Base-by-base conservation (phyloP, 139 green algal genomes). In the Pleodorina starrii region DNA sequence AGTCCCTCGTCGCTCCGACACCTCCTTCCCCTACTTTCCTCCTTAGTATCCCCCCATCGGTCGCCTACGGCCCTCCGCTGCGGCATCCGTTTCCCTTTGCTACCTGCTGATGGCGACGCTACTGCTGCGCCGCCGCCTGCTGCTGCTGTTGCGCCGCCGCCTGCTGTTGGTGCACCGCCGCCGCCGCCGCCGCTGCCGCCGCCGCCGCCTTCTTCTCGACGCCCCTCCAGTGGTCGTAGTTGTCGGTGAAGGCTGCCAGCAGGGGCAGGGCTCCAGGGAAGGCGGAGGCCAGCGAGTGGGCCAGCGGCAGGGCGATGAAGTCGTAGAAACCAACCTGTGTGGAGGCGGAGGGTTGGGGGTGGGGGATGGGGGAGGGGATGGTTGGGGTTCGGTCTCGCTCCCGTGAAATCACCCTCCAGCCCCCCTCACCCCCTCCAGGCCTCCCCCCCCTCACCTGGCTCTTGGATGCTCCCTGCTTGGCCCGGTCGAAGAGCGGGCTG, bases 401-500 rank as follows among this genome's bases (percentile, higher is more conserved):
- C n/a, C n/a, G n/a, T n/a, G n/a, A n/a, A n/a, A n/a, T n/a, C n/a
- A n/a, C n/a, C 29, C 54, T 12, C 7, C 54, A 27, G 54, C 54
- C 54, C 9, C 9, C 17, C 50, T 60, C 14, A 60, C 54, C 54
- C 54, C 54, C 9, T 25, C 54, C 54, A 5, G 5, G 6, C 7
- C 54, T 66, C 68, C 5, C 36, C 19, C 46, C 11, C 12, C 91
- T 78, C 16, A 93, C 86, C 80, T 93, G 91, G 54, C 66, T 86
- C 82, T 88, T 90, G 71, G 60, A 92, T 42, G 93, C 84, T 42
- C 92, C 92, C 35, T 51, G 46, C 74, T 89, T 90, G 27, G 46
- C 63, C 10, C 93, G 86, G 87, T 95, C 93, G 84, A 95, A 93
- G 36, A 95, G 89, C 14, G 91, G 90, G 29, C 80, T 91, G 38